Percentiles rank a stretch among this genome's conserved stretches.
Evolutionary conservation across 176 grass and related monocot species (phyloP).

Genomic region (Ampelocalamus luodianensis): DNA sequence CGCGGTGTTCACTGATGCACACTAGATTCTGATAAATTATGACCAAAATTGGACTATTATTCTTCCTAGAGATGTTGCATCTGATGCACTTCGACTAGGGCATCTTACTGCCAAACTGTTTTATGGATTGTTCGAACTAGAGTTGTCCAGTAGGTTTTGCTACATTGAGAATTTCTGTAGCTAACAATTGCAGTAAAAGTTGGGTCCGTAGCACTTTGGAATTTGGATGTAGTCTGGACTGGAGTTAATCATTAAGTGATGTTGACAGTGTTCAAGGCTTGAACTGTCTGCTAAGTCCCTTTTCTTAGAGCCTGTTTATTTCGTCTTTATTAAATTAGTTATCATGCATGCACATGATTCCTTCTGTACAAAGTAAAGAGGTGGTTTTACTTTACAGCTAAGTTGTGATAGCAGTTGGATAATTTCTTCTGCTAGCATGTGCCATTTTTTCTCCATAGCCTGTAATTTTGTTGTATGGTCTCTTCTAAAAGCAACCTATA

Average conservation of each 20-base stretch:
- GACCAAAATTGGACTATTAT: background rate
- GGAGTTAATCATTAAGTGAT: slow-evolving; percentile 17
- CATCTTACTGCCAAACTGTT: background rate
- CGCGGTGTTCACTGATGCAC: background rate
- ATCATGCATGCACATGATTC: slow-evolving; percentile 22
- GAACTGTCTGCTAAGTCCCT: background rate
- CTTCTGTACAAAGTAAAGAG: slow-evolving; percentile 36
- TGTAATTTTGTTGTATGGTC: background rate
- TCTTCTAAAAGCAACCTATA: background rate
- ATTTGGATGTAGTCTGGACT: background rate
- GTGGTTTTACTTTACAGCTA: slow-evolving; percentile 43
- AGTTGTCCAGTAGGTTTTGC: background rate
- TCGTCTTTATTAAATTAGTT: slow-evolving; percentile 7
- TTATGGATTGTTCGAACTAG: background rate
- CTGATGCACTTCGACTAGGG: background rate
- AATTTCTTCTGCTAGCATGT: slow-evolving; percentile 1
- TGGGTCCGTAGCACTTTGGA: background rate
- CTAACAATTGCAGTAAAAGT: background rate
- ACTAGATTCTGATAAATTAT: background rate
- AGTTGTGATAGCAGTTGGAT: slow-evolving; percentile 18
- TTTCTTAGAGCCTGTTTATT: background rate
- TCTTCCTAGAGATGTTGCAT: background rate
- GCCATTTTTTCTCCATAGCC: background rate
- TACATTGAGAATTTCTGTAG: background rate
- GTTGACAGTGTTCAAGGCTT: background rate